These are phyloP conservation scores for Garcia nutans DNA, from an alignment of 345 rosid species.

Conservation along the genomic window DNA sequence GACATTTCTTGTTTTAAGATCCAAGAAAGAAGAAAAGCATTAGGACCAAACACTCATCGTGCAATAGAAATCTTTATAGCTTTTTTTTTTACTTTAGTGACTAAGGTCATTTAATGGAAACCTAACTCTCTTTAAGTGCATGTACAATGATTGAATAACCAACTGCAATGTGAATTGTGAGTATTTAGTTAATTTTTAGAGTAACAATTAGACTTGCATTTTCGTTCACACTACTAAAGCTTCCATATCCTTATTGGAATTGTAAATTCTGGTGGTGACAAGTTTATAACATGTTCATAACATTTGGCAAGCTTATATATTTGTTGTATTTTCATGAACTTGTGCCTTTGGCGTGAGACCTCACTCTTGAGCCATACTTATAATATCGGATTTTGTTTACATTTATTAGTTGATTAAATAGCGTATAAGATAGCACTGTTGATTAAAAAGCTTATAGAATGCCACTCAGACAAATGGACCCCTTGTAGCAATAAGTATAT, in stretches of 20 bases:
- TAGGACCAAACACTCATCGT: neutral
- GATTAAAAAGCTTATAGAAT: neutral
- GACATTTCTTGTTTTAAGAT: neutral
- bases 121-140: no score
- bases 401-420: neutral
- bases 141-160: neutral
- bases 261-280: no score
- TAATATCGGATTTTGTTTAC: constrained; percentile 7
- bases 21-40: neutral
- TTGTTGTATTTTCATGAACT: no score
- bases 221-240: no score
- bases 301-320: no score
- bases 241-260: no score
- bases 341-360: no score
- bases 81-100: neutral
- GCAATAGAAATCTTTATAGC: neutral
- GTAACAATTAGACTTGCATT: no score
- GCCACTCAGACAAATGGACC: neutral
- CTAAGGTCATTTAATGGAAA: neutral
- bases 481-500: neutral
- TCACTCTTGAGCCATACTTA: no score
- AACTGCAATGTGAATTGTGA: neutral
- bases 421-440: neutral
- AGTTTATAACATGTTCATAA: no score
- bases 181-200: no score